Conservation (phyloP, 2,329 filamentous ascomycete species). For the Diaporthe eres region DNA sequence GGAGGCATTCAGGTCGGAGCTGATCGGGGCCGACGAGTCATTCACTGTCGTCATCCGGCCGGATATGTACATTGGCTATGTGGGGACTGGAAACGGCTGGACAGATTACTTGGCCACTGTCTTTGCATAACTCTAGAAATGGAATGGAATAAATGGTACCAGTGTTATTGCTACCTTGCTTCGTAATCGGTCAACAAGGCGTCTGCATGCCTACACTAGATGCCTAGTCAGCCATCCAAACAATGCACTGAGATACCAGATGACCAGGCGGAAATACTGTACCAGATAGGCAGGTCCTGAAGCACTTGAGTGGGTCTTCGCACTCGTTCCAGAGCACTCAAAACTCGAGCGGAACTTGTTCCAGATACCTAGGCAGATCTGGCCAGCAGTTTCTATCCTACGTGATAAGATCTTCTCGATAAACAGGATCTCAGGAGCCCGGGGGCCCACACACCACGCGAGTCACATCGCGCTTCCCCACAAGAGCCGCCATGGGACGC, state of each 20-base stretch:
- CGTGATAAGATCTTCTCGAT: conserved; percentile 17
- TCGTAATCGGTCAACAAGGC: neutral
- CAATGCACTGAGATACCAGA: neutral
- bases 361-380: neutral
- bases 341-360: neutral
- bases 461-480: conserved; percentile 25
- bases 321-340: neutral
- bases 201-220: neutral
- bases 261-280: neutral
- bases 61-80: conserved; percentile 58
- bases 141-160: neutral
- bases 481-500: conserved; percentile 5
- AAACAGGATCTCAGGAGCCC: conserved; percentile 4
- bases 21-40: conserved; percentile 47
- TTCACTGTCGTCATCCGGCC: conserved; percentile 55
- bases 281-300: conserved; percentile 7
- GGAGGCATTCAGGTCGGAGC: conserved; percentile 50
- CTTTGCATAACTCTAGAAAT: conserved; percentile 19
- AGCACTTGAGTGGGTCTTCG: neutral
- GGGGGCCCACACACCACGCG: neutral
- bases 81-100: conserved; percentile 49
- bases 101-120: conserved; percentile 44
- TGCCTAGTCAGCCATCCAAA: neutral
- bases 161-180: neutral
- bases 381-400: neutral